Conservation (phyloP, 2,329 filamentous ascomycete genomes). For the Aspergillus sp. region DNA sequence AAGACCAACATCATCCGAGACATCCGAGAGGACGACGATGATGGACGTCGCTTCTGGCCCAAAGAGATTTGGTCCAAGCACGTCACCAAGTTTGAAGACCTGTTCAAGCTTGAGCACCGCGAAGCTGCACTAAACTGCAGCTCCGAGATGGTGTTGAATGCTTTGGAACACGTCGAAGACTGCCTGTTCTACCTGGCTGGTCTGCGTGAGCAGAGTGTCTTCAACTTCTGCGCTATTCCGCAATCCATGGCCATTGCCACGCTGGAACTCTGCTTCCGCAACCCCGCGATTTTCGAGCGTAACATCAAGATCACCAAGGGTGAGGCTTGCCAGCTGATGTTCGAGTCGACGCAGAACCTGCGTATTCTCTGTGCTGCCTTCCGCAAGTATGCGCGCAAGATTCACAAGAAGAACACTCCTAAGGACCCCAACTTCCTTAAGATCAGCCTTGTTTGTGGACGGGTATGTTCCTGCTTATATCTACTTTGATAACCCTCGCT, state of each 20-base stretch:
- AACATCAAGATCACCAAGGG: conserved; percentile 98
- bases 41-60: conserved; percentile 90
- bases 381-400: conserved; percentile 72
- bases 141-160: conserved; percentile 92
- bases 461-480: conserved; percentile 55
- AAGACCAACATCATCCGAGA: conserved; percentile 99
- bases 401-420: conserved; percentile 92
- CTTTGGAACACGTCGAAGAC: conserved; percentile 82
- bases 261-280: conserved; percentile 87
- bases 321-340: conserved; percentile 87
- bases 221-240: conserved; percentile 98
- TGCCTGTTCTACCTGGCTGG: conserved; percentile 98
- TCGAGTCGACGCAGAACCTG: conserved; percentile 88
- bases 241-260: conserved; percentile 98
- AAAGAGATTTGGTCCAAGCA: conserved; percentile 97
- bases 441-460: conserved; percentile 87
- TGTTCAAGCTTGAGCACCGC: conserved; percentile 79
- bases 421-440: conserved; percentile 88
- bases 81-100: conserved; percentile 82
- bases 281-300: conserved; percentile 78
- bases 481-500: background rate
- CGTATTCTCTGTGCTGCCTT: conserved; percentile 79
- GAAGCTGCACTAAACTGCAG: conserved; percentile 79
- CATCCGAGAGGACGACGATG: conserved; percentile 83
- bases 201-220: conserved; percentile 91